These are phyloP conservation scores for Suillus paluster DNA, from an alignment of 768 basidiomycete genomes.

Conservation along the genomic window DNA sequence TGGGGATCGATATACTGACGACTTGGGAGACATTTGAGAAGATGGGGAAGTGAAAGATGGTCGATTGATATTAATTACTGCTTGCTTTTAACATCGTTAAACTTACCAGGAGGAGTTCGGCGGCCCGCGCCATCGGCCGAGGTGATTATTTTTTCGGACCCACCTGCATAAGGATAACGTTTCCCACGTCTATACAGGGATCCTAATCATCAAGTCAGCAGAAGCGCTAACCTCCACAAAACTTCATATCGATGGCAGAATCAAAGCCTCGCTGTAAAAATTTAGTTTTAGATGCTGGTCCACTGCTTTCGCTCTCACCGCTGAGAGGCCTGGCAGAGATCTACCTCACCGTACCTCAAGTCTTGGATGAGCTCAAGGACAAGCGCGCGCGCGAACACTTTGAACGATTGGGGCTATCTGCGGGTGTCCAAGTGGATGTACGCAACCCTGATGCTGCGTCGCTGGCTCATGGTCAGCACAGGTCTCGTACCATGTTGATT, in stretches of 20 bases:
- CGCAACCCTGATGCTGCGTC: conserved; percentile 72
- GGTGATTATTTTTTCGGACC: not conserved
- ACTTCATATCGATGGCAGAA: conserved; percentile 26
- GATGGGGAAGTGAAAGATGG: not conserved
- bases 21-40: conserved; percentile 45
- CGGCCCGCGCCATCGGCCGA: conserved; percentile 13
- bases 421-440: conserved; percentile 77
- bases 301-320: conserved; percentile 86
- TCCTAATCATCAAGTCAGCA: not conserved
- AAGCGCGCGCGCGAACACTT: conserved; percentile 86
- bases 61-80: conserved; percentile 4
- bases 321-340: conserved; percentile 86
- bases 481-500: not conserved
- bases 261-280: conserved; percentile 61
- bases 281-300: conserved; percentile 93
- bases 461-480: conserved; percentile 59
- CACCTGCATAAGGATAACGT: conserved; percentile 6
- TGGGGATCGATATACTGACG: conserved; percentile 36
- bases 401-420: conserved; percentile 72
- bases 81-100: not conserved
- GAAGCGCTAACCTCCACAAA: not conserved
- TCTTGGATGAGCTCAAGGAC: conserved; percentile 89
- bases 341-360: conserved; percentile 89
- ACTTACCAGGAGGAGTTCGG: not conserved
- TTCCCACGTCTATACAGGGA: conserved; percentile 9